Conservation (phyloP, 495 filamentous ascomycete genomes). For the Penicillium salamii region DNA sequence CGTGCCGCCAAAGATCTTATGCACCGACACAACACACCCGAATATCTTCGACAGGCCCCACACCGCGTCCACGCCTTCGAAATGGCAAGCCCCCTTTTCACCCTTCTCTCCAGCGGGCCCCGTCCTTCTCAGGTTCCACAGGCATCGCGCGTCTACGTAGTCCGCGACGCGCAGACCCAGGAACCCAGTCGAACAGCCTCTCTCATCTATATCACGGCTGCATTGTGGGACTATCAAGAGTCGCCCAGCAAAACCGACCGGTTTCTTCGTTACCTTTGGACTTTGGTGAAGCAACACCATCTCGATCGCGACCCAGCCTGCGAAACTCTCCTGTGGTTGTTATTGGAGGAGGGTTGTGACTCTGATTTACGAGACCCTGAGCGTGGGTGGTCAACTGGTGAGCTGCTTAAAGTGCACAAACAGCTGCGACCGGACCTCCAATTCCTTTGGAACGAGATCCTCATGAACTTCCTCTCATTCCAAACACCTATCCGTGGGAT, state of each 20-base stretch:
- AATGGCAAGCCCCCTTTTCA: conserved; percentile 41
- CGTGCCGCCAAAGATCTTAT: conserved; percentile 37
- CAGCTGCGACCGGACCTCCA: conserved; percentile 39
- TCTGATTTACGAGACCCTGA: conserved; percentile 37
- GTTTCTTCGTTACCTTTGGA: conserved; percentile 31
- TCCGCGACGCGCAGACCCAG: conserved; percentile 32
- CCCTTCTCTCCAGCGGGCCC: conserved; percentile 44
- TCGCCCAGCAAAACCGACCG: conserved; percentile 31
- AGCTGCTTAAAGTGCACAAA: conserved; percentile 36
- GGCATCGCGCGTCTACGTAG: conserved; percentile 38
- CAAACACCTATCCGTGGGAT: conserved; percentile 30
- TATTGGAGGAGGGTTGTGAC: conserved; percentile 39
- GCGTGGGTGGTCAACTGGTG: conserved; percentile 40
- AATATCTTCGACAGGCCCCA: conserved; percentile 28
- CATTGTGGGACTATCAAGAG: conserved; percentile 39
- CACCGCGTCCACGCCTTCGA: conserved; percentile 33
- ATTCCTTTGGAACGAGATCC: conserved; percentile 42
- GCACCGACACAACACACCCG: conserved; percentile 27
- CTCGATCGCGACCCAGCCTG: conserved; percentile 39
- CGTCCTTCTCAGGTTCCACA: conserved; percentile 41
- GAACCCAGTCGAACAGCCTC: conserved; percentile 40
- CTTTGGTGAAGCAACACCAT: conserved; percentile 28
- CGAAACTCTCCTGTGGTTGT: conserved; percentile 43
- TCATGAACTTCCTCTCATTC: conserved; percentile 41
- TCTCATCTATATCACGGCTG: conserved; percentile 40